Conservation (phyloP, 768 basidiomycete genomes). For the Mycena albidolilacea region DNA sequence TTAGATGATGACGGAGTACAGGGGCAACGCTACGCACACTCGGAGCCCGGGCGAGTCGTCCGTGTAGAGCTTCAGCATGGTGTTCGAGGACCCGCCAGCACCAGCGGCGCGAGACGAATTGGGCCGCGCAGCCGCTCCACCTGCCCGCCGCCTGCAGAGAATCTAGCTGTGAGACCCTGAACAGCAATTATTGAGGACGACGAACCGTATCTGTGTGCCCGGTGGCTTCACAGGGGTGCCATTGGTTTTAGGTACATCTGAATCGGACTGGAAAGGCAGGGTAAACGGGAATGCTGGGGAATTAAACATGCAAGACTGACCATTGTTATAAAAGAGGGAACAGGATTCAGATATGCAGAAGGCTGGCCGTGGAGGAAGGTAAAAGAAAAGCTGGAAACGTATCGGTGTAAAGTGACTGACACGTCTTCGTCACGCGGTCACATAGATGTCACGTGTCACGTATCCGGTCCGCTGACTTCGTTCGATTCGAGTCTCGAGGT, state of each 20-base stretch:
- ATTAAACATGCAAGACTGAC: constrained; percentile 38
- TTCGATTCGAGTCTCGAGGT: no score
- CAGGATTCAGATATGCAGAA: constrained; percentile 30
- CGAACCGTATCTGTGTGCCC: constrained; percentile 87
- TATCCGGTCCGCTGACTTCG: not conserved
- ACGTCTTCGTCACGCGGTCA: constrained; percentile 34
- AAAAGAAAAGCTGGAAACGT: not conserved
- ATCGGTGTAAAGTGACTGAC: constrained; percentile 15
- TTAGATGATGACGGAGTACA: not conserved
- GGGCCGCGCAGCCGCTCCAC: constrained; percentile 79
- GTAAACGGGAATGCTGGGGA: not conserved
- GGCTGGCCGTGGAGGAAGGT: constrained; percentile 28
- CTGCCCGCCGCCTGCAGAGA: constrained; percentile 52
- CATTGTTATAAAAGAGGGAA: constrained; percentile 50
- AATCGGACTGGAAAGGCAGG: constrained; percentile 74
- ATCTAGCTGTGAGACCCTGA: not conserved
- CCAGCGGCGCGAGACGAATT: constrained; percentile 93
- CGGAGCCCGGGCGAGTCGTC: constrained; percentile 97
- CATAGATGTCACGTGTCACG: not conserved
- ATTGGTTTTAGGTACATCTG: constrained; percentile 72
- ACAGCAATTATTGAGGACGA: constrained; percentile 32
- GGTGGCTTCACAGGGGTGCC: constrained; percentile 75
- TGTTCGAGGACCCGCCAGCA: constrained; percentile 96
- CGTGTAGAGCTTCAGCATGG: constrained; percentile 99
- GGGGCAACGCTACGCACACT: constrained; percentile 77